Evolutionary conservation across 805 yeast genomes (phyloP).

Genomic region (Kodamaea kaohsiungensis): DNA sequence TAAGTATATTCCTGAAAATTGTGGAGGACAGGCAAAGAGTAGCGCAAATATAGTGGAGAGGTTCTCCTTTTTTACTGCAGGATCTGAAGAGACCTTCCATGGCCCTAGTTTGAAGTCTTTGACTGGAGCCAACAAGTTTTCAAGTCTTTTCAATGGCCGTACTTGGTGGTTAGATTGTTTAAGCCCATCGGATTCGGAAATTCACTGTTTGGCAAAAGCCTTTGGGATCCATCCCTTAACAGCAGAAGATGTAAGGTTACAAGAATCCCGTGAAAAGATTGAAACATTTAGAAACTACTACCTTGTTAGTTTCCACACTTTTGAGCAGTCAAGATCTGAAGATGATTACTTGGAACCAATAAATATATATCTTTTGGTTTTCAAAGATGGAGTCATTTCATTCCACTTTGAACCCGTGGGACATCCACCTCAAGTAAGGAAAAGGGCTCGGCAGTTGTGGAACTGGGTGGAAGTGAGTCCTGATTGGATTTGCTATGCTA

Average conservation of each 20-base stretch:
- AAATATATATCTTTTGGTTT: conserved; percentile 67
- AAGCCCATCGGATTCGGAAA: conserved; percentile 23
- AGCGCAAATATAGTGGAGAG: conserved; percentile 26
- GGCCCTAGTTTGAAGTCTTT: conserved; percentile 84
- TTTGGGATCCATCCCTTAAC: conserved; percentile 26
- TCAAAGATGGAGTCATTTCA: conserved; percentile 57
- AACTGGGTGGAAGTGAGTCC: conserved; percentile 65
- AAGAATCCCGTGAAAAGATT: conserved; percentile 23
- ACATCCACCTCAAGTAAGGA: conserved; percentile 69
- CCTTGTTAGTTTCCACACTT: conserved; percentile 23
- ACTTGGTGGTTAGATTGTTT: conserved; percentile 69
- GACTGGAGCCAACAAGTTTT: conserved; percentile 58
- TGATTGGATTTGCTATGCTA: conserved; percentile 81
- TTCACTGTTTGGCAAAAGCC: conserved; percentile 21
- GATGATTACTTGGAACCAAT: conserved; percentile 84
- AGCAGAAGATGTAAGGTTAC: conserved; percentile 24
- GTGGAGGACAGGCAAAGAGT: not conserved
- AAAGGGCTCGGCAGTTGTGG: conserved; percentile 78
- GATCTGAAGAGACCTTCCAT: conserved; percentile 83
- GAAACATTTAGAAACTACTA: conserved; percentile 23
- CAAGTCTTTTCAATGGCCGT: conserved; percentile 54
- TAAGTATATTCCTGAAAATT: not conserved
- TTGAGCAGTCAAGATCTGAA: conserved; percentile 46
- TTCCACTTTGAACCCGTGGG: conserved; percentile 61
- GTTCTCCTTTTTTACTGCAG: conserved; percentile 80